phyloP scores from a whole-genome alignment of 345 rosid genomes.

The Dipteronia dyeriana region DNA sequence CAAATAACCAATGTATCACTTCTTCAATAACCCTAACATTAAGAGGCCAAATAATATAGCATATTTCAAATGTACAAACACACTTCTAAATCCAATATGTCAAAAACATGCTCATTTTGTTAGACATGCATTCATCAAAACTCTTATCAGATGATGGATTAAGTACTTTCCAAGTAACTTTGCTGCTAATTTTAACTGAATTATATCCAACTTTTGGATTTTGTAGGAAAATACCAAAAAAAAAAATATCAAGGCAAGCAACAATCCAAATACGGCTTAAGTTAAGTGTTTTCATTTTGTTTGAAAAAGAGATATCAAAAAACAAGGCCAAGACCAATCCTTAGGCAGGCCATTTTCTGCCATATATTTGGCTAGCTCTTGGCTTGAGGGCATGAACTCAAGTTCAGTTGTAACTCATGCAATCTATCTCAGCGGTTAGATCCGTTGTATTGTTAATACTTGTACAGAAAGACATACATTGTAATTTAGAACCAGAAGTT shows the following conservation, averaged over 20 bases:
- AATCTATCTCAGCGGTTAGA: no score
- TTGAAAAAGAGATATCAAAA: background rate
- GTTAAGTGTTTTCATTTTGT: background rate
- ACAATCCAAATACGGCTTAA: background rate
- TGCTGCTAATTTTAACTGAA: background rate
- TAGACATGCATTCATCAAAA: background rate
- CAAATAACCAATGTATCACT: background rate
- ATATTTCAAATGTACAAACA: background rate
- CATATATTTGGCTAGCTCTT: background rate
- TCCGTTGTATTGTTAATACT: no score
- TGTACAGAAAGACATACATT: no score
- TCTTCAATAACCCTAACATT: background rate
- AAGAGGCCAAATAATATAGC: background rate
- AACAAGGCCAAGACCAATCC: background rate
- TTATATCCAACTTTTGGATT: background rate
- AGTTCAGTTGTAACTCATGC: background rate
- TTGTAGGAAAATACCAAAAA: background rate
- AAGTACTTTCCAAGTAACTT: background rate
- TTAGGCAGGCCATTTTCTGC: background rate
- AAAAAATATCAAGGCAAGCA: background rate
- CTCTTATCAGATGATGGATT: no score
- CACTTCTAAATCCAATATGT: slow-evolving; percentile 6
- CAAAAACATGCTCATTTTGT: background rate
- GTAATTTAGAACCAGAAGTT: no score
- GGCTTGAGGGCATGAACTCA: background rate